Base-by-base conservation (phyloP, 2,329 filamentous ascomycete species). In the Emydomyces testavorans region DNA sequence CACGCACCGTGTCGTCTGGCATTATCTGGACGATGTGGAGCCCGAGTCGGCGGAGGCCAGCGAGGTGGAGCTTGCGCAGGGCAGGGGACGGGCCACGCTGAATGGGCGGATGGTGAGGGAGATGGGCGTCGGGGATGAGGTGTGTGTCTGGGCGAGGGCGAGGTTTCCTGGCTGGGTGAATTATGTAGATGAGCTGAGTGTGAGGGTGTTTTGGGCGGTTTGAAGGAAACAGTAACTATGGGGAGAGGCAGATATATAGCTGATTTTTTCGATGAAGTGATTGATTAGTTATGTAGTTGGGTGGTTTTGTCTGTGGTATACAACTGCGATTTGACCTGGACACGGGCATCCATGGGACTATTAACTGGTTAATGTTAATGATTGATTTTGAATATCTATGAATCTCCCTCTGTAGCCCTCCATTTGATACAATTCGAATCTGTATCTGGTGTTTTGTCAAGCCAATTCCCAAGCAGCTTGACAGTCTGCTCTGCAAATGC, bases 151-250 rank as follows among this genome's bases (percentile, higher is more conserved):
- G 64, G 61, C 56, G 13, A 54, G 65, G 21, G 61, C 65, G 15
- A 58, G 65, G 21, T 68, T 67, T 51, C 55, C 55, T 0, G 61
- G 58, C 4, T 68, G 65, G 65, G 31, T 40, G 7, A 68, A 67
- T 43, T 49, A 61, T 53, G 62, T 67, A 3, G 46, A 61, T 21
- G 37, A 46, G 4, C 51, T 63, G 32, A 56, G 54, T 7, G 58
- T 65, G 20, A 54, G 62, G 21, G 57, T 67, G 1, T 68, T 62
- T 41, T 68, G 65, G 65, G 63, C 62, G 29, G 52, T 64, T 34
- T 65, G 51, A 52, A 29, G 5, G 29, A 6, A 16, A 10, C 34
- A n/a, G n/a, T 37, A 20, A 38, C 4, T 38, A 38, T 13, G 3
- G 6, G n/a, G n/a, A n/a, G n/a, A n/a, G n/a, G n/a, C n/a, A n/a